These are phyloP conservation scores for Pichia terricola DNA, from an alignment of 1,139 yeast genomes.

Conservation along the genomic window DNA sequence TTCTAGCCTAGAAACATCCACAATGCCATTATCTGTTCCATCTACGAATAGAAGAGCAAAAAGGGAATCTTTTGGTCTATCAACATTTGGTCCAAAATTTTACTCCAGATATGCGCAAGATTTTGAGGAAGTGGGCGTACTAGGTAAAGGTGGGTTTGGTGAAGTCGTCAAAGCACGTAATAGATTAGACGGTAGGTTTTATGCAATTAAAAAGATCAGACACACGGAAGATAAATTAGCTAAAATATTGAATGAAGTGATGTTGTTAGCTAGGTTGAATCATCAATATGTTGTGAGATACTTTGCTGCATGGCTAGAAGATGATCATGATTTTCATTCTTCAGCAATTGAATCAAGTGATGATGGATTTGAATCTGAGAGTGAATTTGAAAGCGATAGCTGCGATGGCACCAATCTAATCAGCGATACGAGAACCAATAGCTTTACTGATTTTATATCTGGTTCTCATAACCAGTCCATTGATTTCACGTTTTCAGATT, in stretches of 20 bases:
- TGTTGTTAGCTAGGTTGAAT: constrained; percentile 81
- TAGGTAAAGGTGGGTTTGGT: constrained; percentile 97
- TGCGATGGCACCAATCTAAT: neutral
- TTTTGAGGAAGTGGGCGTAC: constrained; percentile 83
- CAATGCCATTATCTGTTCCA: neutral
- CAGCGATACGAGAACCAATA: constrained; percentile 22
- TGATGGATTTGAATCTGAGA: constrained; percentile 20
- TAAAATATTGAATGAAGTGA: constrained; percentile 78
- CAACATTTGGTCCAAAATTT: constrained; percentile 15
- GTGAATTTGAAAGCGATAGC: constrained; percentile 5
- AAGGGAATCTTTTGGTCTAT: constrained; percentile 21
- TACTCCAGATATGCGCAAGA: constrained; percentile 65
- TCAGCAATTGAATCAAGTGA: constrained; percentile 24
- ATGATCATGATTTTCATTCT: constrained; percentile 30
- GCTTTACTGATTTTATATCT: constrained; percentile 52
- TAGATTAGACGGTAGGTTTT: constrained; percentile 85
- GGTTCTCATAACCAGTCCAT: constrained; percentile 53
- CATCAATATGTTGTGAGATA: constrained; percentile 95
- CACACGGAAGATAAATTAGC: constrained; percentile 76
- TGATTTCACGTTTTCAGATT: constrained; percentile 44
- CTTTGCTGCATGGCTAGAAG: constrained; percentile 96
- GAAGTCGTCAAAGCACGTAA: constrained; percentile 94
- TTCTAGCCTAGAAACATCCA: neutral
- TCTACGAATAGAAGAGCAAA: constrained; percentile 8
- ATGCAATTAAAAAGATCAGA: constrained; percentile 86